A percentile compares a stretch with the other conserved stretches of the same genome.
These are phyloP conservation scores for Pseudodiploospora longispora DNA, from an alignment of 2,329 filamentous ascomycete genomes.

Conservation along the genomic window DNA sequence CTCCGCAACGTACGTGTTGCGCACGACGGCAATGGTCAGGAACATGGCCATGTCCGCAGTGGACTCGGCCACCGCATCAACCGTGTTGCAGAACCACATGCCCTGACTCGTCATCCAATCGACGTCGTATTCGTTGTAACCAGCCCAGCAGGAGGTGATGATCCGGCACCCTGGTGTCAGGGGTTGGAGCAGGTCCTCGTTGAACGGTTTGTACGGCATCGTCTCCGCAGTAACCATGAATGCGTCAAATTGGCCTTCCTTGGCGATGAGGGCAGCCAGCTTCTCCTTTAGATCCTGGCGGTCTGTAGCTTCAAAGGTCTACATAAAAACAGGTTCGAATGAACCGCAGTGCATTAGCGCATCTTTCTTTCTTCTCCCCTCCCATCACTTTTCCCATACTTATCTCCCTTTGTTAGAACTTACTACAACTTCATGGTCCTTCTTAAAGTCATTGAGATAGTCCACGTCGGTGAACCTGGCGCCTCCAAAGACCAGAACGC, in stretches of 20 bases:
- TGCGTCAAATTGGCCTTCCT: slow-evolving; percentile 35
- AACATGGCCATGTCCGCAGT: slow-evolving; percentile 41
- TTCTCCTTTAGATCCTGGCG: slow-evolving; percentile 26
- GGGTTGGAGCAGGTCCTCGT: slow-evolving; percentile 32
- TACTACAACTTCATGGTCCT: slow-evolving; percentile 27
- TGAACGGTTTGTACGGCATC: slow-evolving; percentile 39
- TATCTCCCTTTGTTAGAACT: no score
- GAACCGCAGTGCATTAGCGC: background rate
- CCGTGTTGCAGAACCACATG: slow-evolving; percentile 47
- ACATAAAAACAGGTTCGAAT: no score
- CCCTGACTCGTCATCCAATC: slow-evolving; percentile 31
- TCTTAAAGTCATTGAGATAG: slow-evolving; percentile 30
- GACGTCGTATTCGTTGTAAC: slow-evolving; percentile 40
- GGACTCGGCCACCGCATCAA: slow-evolving; percentile 45
- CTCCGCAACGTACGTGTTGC: slow-evolving; percentile 35
- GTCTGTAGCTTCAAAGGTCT: slow-evolving; percentile 26
- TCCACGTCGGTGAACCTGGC: slow-evolving; percentile 30
- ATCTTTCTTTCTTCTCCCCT: no score
- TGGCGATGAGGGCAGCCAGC: slow-evolving; percentile 27
- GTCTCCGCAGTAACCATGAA: slow-evolving; percentile 44
- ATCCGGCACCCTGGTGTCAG: slow-evolving; percentile 36
- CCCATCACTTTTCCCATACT: no score
- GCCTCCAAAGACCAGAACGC: slow-evolving; percentile 32
- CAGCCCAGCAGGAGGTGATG: slow-evolving; percentile 37
- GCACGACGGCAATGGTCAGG: slow-evolving; percentile 27